A percentile compares a stretch with the other conserved stretches of the same genome.
These are phyloP conservation scores for Dactylellina leptospora DNA, from an alignment of 2,329 filamentous ascomycete genomes.

Conservation along the genomic window DNA sequence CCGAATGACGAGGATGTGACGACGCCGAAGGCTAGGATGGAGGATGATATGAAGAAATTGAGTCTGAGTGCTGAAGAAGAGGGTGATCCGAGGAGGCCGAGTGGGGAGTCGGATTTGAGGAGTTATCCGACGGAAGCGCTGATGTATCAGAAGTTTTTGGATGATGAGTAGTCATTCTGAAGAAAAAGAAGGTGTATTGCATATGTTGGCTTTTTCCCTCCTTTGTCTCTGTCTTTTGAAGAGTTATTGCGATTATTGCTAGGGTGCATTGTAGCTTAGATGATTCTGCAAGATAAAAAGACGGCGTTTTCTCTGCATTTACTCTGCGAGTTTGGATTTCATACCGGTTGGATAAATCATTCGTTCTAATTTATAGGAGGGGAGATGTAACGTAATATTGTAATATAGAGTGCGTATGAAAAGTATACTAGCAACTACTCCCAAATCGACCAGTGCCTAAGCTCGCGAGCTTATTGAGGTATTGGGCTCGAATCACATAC, in stretches of 20 bases:
- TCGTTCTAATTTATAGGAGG: no score
- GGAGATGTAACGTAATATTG: no score
- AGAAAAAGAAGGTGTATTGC: not conserved
- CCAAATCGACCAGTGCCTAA: no score
- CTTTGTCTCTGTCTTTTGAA: not conserved
- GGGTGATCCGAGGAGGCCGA: slow-evolving; percentile 13
- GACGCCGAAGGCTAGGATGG: slow-evolving; percentile 33
- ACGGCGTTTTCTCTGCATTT: slow-evolving; percentile 18
- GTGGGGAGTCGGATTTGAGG: slow-evolving; percentile 22
- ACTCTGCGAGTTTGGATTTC: not conserved
- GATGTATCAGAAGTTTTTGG: slow-evolving; percentile 48
- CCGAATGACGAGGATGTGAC: slow-evolving; percentile 27
- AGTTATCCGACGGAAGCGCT: slow-evolving; percentile 46
- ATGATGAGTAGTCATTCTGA: slow-evolving; percentile 15
- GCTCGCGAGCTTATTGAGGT: no score
- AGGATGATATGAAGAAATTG: slow-evolving; percentile 42
- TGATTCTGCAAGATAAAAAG: not conserved
- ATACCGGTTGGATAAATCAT: not conserved
- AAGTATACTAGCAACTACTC: no score
- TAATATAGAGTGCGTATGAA: no score
- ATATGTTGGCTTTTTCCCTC: not conserved
- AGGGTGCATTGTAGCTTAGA: slow-evolving; percentile 2
- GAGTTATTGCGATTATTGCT: not conserved
- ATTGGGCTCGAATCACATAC: no score
- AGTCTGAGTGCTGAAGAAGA: slow-evolving; percentile 10